Evolutionary conservation across 2,329 filamentous ascomycete species (phyloP).

Genomic region (Fusarium solani-melongenae): DNA sequence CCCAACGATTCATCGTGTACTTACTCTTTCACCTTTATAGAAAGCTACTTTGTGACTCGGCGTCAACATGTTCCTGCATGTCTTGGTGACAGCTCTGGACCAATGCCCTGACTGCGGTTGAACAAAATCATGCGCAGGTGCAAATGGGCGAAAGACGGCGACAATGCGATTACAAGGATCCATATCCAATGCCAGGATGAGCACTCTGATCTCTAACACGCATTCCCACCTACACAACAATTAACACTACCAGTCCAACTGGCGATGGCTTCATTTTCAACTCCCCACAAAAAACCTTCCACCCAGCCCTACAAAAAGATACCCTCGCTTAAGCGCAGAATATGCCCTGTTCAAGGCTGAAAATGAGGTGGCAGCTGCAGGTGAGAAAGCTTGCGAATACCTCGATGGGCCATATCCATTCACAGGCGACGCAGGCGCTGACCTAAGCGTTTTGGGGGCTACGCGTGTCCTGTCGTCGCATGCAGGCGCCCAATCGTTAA

Average conservation of each 20-base stretch:
- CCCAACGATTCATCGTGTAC: neutral
- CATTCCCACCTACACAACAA: neutral
- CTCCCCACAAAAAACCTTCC: neutral
- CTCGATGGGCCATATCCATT: neutral
- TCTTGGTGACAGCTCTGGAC: neutral
- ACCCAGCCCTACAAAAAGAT: neutral
- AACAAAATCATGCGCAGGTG: neutral
- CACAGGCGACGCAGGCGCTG: neutral
- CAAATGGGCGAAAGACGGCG: neutral
- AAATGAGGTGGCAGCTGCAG: neutral
- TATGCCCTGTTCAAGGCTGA: neutral
- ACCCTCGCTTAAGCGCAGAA: neutral
- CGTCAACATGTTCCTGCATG: neutral
- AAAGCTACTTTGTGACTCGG: neutral
- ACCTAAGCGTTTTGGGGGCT: neutral
- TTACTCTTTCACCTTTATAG: neutral
- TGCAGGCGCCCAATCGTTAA: neutral
- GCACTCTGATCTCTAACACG: neutral
- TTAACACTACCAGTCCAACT: neutral
- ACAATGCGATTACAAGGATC: neutral
- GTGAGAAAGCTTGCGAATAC: neutral
- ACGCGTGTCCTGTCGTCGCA: neutral
- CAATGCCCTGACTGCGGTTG: neutral
- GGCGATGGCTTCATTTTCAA: neutral
- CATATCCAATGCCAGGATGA: neutral